Evolutionary conservation across 2,329 filamentous ascomycete species (phyloP).

Genomic region (Fusarium tuaranense): DNA sequence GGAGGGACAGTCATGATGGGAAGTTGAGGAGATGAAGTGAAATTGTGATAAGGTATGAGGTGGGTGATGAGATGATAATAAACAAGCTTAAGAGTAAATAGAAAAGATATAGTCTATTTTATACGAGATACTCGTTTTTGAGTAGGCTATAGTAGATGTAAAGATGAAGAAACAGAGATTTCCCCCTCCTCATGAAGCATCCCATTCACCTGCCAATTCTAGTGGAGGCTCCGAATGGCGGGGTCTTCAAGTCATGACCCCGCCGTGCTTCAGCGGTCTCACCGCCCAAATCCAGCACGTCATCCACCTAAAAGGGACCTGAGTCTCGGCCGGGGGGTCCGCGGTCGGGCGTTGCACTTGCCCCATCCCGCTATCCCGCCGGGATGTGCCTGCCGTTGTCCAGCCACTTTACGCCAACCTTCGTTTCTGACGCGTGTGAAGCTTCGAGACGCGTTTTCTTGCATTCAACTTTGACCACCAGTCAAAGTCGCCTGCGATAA

Average conservation of each 20-base stretch:
- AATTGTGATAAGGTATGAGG: slow-evolving; percentile 3
- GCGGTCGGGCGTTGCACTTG: background rate
- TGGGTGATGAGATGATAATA: background rate
- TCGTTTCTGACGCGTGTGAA: slow-evolving; percentile 36
- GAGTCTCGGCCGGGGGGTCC: background rate
- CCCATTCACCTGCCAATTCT: background rate
- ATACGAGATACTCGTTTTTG: background rate
- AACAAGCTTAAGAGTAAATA: background rate
- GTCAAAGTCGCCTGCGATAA: slow-evolving; percentile 3
- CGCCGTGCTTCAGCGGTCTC: slow-evolving; percentile 24
- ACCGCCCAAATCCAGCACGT: slow-evolving; percentile 35
- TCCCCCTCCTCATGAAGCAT: slow-evolving; percentile 13
- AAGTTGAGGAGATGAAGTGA: background rate
- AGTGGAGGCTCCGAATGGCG: slow-evolving; percentile 26
- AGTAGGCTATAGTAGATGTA: background rate
- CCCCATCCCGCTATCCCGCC: slow-evolving; percentile 4
- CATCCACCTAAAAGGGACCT: slow-evolving; percentile 19
- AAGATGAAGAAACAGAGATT: slow-evolving; percentile 22
- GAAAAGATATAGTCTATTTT: background rate
- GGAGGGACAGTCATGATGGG: slow-evolving; percentile 45
- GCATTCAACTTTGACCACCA: slow-evolving; percentile 8
- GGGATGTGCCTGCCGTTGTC: slow-evolving; percentile 11
- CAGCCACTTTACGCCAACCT: slow-evolving; percentile 46
- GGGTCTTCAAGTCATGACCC: slow-evolving; percentile 33
- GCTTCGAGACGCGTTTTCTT: slow-evolving; percentile 38